Base-by-base conservation (phyloP, 129 eudicot species). In the Rutidosis leptorrhynchoides region DNA sequence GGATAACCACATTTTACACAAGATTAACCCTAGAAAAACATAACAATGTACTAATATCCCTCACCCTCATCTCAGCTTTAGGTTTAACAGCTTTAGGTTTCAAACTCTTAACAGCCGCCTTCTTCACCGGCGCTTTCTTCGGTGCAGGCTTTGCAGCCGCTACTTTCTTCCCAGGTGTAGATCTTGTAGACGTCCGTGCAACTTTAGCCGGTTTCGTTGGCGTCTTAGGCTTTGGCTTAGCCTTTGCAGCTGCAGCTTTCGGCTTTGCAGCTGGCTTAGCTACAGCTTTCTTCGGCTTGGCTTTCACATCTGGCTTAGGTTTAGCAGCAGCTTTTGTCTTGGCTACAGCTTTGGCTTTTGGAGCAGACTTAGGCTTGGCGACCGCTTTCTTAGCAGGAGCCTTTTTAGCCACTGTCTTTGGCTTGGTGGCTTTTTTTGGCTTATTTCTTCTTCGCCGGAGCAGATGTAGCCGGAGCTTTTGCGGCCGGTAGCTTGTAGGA, bases 401-500 rank as follows among this genome's bases (percentile, higher is more conserved):
- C 12, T 55, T 55, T 68, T 74, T 78, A 0, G 84, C 65, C 20
- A 54, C 69, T 1, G 80, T 59, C 60, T 80, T 80, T 69, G 77
- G 64, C 56, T 74, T 78, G 0, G 81, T n/a, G 8, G 72, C 83
- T 0, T 70, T 21, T 63, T 73, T 68, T 19, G 73, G 66, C 60
- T 67, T 67, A 1, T 30, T 53, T 57, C 53, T 65, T 65, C 66
- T 74, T 65, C 1, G 60, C 72, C 0, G 81, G 72, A 1, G 83
- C 66, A 3, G 55, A 52, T 73, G 63, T 60, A n/a, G 79, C 69
- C 56, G 69, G 61, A 67, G 69, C 51, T 25, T 21, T 32, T 2
- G 74, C 64, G 2, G 83, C 65, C 2, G 90, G 78, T 28, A 87
- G 78, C 89, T 83, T 81, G 73, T 72, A 84, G 0, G 90, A 81